Conservation (phyloP, 306 rosid genomes). For the Acacia confusa region DNA sequence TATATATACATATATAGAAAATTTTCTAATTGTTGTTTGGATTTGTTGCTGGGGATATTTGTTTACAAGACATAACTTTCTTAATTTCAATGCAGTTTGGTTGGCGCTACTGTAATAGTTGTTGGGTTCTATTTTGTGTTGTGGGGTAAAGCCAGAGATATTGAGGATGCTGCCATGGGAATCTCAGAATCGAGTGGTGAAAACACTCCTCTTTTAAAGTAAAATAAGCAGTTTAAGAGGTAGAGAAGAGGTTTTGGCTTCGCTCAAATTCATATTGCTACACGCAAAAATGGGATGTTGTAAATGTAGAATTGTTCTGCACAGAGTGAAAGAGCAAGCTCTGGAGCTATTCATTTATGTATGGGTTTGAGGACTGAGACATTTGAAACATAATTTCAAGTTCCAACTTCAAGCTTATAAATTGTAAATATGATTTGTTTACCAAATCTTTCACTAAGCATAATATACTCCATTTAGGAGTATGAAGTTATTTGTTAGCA, state of each 20-base stretch:
- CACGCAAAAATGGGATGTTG: neutral
- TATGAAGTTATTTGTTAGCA: neutral
- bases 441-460: neutral
- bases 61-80: constrained; percentile 4
- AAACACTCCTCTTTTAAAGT: constrained; percentile 52
- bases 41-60: constrained; percentile 19
- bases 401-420: neutral
- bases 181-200: constrained; percentile 45
- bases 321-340: constrained; percentile 19
- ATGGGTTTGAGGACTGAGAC: neutral
- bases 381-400: neutral
- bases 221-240: constrained; percentile 37
- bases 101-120: constrained; percentile 80
- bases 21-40: neutral
- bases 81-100: constrained; percentile 58
- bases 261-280: neutral
- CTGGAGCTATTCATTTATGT: neutral
- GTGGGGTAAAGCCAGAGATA: constrained; percentile 85
- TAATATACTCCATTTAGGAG: neutral
- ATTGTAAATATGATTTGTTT: neutral
- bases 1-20: neutral
- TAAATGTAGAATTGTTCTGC: neutral
- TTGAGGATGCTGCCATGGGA: constrained; percentile 30
- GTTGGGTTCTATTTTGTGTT: constrained; percentile 75
- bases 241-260: neutral